Base-by-base conservation (phyloP, 345 rosid species). In the Arabis alpina region DNA sequence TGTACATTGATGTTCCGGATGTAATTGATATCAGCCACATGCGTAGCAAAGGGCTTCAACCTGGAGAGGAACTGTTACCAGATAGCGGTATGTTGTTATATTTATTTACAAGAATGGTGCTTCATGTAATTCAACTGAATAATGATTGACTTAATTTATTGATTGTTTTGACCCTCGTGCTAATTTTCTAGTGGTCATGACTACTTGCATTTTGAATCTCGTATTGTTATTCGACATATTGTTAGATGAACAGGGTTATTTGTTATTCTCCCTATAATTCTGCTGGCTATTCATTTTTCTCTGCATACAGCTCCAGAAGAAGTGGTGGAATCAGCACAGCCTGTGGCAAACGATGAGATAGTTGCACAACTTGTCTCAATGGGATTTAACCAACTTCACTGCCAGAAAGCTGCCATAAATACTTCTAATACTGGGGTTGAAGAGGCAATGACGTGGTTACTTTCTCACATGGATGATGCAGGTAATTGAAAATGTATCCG, bases 371-470 rank as follows among this genome's bases (percentile, higher is more conserved):
- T 94, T 51, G 86, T 88, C 49, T 86, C 92, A 4, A 91, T 94
- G 98, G 99, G 98, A 12, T 94, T 94, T 85, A 84, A 78, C 73
- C 82, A 81, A 54, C 90, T 88, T 77, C 96, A 82, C 73, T 94
- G 99, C 75, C 84, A 91, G 90, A 94, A 94, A 82, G 98, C 99
- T 53, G 96, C 92, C 54, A 82, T 94, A 73, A 85, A 79, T 66
- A 87, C 98, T 55, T 87, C 81, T 53, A 94, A 94, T 77, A 81
- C 79, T 41, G 99, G 99, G 60, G 85, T 88, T 4, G 98, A 94
- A 79, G 98, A 90, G 80, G 98, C 99, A 40, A 94, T 88, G 99
- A 94, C 88, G 76, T 94, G 99, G 99, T 71, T 94, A 61, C 87
- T 94, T 65, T 77, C 86, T 53, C 98, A 94, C 83, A 83, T 89